Base-by-base conservation (phyloP, 148 eudicot genomes). In the Chenopodium suecicum region DNA sequence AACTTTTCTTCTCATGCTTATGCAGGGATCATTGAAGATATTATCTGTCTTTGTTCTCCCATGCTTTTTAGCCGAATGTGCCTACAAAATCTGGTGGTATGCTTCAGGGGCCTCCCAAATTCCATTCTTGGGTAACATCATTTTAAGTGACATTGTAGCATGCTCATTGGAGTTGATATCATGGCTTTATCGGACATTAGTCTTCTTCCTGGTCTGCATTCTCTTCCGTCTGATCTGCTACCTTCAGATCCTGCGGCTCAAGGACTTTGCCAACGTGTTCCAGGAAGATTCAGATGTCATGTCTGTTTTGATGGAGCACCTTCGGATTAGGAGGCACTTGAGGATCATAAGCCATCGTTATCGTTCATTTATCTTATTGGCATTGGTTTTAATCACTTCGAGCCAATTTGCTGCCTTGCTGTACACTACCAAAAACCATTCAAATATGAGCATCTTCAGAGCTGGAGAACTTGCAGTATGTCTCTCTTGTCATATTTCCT, bases 81-180 rank as follows among this genome's bases (percentile, higher is more conserved):
- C 90, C 52, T 92, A 96, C 89, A 96, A 96, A 83, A 87, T 96
- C 69, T 96, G 99, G 99, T 96, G 99, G 99, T 94, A 91, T 62
- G 80, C 85, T 75, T 92, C 99, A 0, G 99, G 98, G 19, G 90
- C 86, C 50, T 85, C 89, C n/a, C 90, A 83, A 7, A 90, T 96
- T 31, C 97, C 97, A 69, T 94, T 90, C 86, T 78, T 96, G 80
- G 98, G 92, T 20, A 93, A 92, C 74, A 86, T 60, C n/a, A 44
- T 86, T 34, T 79, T 88, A 62, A 92, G 95, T 74, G 94, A 92
- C 73, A 20, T 83, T 2, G 88, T 91, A 20, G 91, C 94, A 12
- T 96, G 99, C 83, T 63, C 85, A 41, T 60, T 96, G 13, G 95
- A 94, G 89, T 85, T 96, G 41, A 80, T 85, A 32, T 96, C 99